Evolutionary conservation across 1,139 yeast species (phyloP).

Genomic region (Scheffersomyces parashehatae): DNA sequence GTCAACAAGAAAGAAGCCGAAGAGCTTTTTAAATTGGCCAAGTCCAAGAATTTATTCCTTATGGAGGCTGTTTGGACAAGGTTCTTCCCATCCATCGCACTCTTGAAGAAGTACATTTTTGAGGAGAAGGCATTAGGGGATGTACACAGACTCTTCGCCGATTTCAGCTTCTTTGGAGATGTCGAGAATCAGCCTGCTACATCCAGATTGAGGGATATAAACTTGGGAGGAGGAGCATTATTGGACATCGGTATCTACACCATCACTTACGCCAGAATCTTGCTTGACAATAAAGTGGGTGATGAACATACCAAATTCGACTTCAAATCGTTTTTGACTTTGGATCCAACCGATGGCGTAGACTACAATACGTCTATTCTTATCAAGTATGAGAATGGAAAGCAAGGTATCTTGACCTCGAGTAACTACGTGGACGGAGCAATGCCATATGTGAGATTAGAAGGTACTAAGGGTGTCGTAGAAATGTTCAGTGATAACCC

Average conservation of each 20-base stretch:
- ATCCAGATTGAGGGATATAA: slow-evolving; percentile 35
- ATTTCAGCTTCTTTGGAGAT: slow-evolving; percentile 38
- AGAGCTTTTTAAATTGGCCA: slow-evolving; percentile 47
- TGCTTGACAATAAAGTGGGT: slow-evolving; percentile 33
- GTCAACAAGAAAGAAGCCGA: slow-evolving; percentile 50
- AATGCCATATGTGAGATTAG: slow-evolving; percentile 14
- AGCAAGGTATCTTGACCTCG: slow-evolving; percentile 19
- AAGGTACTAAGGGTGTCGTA: slow-evolving; percentile 19
- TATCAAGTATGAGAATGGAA: slow-evolving; percentile 17
- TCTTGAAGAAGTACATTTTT: slow-evolving; percentile 41
- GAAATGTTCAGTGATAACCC: slow-evolving; percentile 16
- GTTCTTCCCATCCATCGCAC: slow-evolving; percentile 52
- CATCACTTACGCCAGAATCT: slow-evolving; percentile 47
- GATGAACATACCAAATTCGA: slow-evolving; percentile 14
- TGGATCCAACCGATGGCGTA: slow-evolving; percentile 20
- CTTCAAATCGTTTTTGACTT: slow-evolving; percentile 17
- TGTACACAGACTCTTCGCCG: slow-evolving; percentile 40
- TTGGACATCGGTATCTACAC: slow-evolving; percentile 63
- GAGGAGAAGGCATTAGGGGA: slow-evolving; percentile 50
- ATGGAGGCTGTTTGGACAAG: slow-evolving; percentile 73
- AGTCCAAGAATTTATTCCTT: slow-evolving; percentile 44
- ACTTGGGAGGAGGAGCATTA: slow-evolving; percentile 61
- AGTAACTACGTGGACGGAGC: slow-evolving; percentile 17
- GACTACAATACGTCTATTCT: slow-evolving; percentile 18
- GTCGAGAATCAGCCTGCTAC: slow-evolving; percentile 15